Evolutionary conservation across 306 rosid genomes (phyloP).

Genomic region (Rosa persica): DNA sequence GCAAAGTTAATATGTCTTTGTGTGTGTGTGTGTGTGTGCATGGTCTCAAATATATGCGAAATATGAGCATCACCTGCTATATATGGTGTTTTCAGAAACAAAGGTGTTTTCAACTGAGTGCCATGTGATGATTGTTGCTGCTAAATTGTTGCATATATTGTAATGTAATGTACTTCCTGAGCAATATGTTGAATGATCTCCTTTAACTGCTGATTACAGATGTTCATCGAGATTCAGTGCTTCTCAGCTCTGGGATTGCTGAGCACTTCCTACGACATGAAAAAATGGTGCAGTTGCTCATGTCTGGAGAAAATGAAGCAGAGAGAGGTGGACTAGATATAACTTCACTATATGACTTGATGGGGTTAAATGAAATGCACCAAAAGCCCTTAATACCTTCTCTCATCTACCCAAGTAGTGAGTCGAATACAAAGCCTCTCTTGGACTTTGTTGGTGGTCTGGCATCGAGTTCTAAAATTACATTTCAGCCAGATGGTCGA

Average conservation of each 20-base stretch:
- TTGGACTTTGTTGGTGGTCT: conserved; percentile 58
- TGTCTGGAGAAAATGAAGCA: conserved; percentile 50
- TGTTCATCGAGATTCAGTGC: conserved; percentile 42
- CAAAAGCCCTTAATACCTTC: conserved; percentile 43
- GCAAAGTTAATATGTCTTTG: not conserved
- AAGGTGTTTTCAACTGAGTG: not conserved
- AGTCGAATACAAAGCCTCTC: conserved; percentile 46
- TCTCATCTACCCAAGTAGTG: conserved; percentile 51
- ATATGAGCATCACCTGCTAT: not conserved
- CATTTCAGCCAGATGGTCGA: conserved; percentile 64
- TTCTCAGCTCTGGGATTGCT: conserved; percentile 59
- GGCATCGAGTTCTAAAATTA: conserved; percentile 53
- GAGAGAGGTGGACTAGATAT: conserved; percentile 39
- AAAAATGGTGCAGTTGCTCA: conserved; percentile 53
- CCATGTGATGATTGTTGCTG: not conserved
- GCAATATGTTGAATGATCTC: conserved; percentile 8
- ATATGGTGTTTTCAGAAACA: not conserved
- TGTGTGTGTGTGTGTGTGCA: not conserved
- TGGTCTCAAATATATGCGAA: not conserved
- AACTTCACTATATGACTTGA: conserved; percentile 47
- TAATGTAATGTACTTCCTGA: conserved; percentile 1
- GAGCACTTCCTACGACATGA: conserved; percentile 61
- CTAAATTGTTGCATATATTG: not conserved
- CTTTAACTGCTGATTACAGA: conserved; percentile 45
- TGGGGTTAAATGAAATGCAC: conserved; percentile 45